Evolutionary conservation across 192 early-diverging fungal species (phyloP), one percentile per base, ranked within the genome.

Genomic region (Kickxella alabastrina): DNA sequence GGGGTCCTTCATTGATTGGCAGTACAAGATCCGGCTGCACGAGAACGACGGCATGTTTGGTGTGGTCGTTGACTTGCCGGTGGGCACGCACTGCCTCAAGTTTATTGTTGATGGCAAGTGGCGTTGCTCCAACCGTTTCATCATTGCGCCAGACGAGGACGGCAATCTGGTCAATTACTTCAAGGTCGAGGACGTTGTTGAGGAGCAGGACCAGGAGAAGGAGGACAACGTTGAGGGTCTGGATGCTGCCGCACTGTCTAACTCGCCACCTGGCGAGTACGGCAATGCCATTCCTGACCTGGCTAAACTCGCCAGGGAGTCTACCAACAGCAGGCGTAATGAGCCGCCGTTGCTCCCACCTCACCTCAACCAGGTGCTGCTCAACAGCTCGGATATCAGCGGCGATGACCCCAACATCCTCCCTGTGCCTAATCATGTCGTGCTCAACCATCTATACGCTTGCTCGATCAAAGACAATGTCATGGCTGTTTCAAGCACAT

Each of bases 101-200:
- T 98, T 93, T 56, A 96, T 98, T 65, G 94, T 98, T 6, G 94
- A 98, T 62, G 92, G 93, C 56, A 92, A 96, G 54, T 98, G 96
- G 96, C 91, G 91, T 49, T 97, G 94, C 49, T 91, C 88, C 1
- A 89, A 90, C 43, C 87, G 93, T 44, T 71, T 96, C 38, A 85
- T 92, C 43, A 88, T 90, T 35, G 92, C 91, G 1, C 89, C 90
- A 0, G 96, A 98, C 57, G 83, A 88, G 4, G 91, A 97, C 57
- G 96, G 96, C 38, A 97, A 97, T 54, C 62, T 97, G 19, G 93
- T 98, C 46, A 98, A 98, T 61, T 95, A 90, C 63, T 63, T 98
- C 26, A 88, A 93, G 62, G 90, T 97, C 1, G 91, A 88, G 35
- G 82, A 88, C 49, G 77, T 79, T 21, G 51, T 60, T 15, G 54